Evolutionary conservation across 2,329 filamentous ascomycete species (phyloP), one percentile per base, ranked within the genome.

Genomic region (Cytospora chrysosperma): DNA sequence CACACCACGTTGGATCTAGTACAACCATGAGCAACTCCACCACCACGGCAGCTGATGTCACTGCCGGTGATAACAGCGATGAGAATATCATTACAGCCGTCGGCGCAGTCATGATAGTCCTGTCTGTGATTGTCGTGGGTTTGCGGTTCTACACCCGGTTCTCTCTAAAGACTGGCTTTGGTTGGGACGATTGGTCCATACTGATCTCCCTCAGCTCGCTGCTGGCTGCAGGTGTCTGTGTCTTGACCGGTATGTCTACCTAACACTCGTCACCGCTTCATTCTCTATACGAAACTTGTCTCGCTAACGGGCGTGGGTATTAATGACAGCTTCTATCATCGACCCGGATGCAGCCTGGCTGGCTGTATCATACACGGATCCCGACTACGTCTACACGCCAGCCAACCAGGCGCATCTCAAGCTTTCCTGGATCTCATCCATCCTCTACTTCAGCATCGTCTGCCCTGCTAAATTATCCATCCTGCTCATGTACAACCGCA

Each of bases 391-490:
- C 28, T 67, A 67, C 50, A 62, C 61, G 1, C 12, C 37, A 21
- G 56, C 55, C n/a, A 65, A 66, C 32, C 21, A 63, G 28, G 40
- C 53, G 2, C 56, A 68, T 32, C 63, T 67, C 55, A 49, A 62
- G 32, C 47, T 67, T 3, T 32, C 56, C 13, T 75, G 69, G 17
- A 60, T 67, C 27, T 65, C 67, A 15, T 68, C 72, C 3, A 62
- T 74, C 10, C 64, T 74, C 8, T 76, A 76, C 55, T 73, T 73
- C 28, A 69, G 69, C 9, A 68, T 73, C 5, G 64, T 71, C 0
- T 64, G 66, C 9, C 56, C 72, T 1, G 71, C 73, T 1, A 75
- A 75, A 58, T 58, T 75, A 0, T 73, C 71, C 0, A 72, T 75
- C 24, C 57, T 76, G 7, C 66, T 71, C 47, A 69, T 76, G 62